Base-by-base conservation (phyloP, 768 basidiomycete genomes). In the Termitomyces sp. region DNA sequence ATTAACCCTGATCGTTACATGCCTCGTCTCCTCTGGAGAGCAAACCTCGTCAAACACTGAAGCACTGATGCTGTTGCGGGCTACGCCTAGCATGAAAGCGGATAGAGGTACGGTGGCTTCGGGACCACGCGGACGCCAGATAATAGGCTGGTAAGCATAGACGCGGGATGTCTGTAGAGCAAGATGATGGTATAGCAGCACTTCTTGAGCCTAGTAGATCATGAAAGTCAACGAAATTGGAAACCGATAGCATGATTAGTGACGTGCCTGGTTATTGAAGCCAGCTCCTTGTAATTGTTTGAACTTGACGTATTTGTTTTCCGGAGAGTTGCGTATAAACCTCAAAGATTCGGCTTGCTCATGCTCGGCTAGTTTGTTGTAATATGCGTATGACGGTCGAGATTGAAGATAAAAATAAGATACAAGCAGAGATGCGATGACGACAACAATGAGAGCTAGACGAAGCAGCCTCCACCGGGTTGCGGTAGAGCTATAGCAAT, bases 281-380 rank as follows among this genome's bases (percentile, higher is more conserved):
- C 78, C 79, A 26, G 77, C 78, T 6, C 78, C 79, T 49, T 75
- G 75, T 18, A 79, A 68, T 59, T 79, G 79, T 57, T 69, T 72
- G 59, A 78, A 79, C 51, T 72, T 62, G 3, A 80, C 78, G 65
- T 72, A 79, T 66, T 71, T 76, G 33, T 65, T 66, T 12, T 67
- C 63, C 38, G 58, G 58, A 30, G 66, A 58, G 50, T 67, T 69
- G 47, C 67, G 60, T 26, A 67, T 65, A 24, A 73, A 54, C 26
- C 61, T 61, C 30, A 67, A 66, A 6, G 75, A 77, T 8, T 66
- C 53, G 42, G 64, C 51, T 1, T 67, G 26, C 58, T 79, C 78
- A 24, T 65, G 55, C 12, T 63, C 57, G 49, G 69, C 62, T 7
- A 77, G 62, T 26, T 58, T 42, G 20, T 64, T 60, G 65, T 80